phyloP scores from a whole-genome alignment of 805 yeast species.

The Candida ficus region DNA sequence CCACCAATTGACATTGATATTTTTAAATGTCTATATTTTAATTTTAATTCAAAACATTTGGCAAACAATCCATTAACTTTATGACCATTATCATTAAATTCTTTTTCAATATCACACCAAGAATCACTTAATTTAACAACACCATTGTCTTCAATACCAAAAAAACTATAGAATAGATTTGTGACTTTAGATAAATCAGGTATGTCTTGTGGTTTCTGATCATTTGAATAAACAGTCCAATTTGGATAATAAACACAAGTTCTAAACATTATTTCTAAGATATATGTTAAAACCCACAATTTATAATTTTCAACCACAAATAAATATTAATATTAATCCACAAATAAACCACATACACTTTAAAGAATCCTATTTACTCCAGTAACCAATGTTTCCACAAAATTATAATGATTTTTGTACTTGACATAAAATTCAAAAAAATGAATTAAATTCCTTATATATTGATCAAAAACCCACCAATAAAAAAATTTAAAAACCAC shows the following conservation, averaged over 20 bases:
- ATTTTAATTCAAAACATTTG: conserved; percentile 44
- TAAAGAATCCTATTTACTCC: too few relatives aligned
- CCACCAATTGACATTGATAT: conserved; percentile 84
- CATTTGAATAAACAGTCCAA: conserved; percentile 67
- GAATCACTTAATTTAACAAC: conserved; percentile 49
- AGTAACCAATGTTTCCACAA: too few relatives aligned
- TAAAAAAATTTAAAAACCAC: too few relatives aligned
- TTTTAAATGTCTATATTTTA: conserved; percentile 37
- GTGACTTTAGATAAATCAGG: conserved; percentile 48
- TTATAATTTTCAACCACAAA: not conserved
- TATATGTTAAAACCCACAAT: not conserved
- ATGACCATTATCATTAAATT: conserved; percentile 7
- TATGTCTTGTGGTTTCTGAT: conserved; percentile 56
- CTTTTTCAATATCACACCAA: conserved; percentile 40
- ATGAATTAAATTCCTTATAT: too few relatives aligned
- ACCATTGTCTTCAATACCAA: conserved; percentile 55
- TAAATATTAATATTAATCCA: too few relatives aligned
- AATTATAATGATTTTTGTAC: too few relatives aligned
- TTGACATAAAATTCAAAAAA: too few relatives aligned
- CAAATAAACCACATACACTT: too few relatives aligned
- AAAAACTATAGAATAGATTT: conserved; percentile 75
- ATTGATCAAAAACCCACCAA: too few relatives aligned
- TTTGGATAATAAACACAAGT: conserved; percentile 42
- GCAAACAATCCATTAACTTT: conserved; percentile 40
- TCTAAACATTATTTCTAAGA: conserved; percentile 3